A percentile compares a stretch with the other conserved stretches of the same genome.
phyloP scores from a whole-genome alignment of 202 grass and related monocot genomes.

The Carex sylvatica region DNA sequence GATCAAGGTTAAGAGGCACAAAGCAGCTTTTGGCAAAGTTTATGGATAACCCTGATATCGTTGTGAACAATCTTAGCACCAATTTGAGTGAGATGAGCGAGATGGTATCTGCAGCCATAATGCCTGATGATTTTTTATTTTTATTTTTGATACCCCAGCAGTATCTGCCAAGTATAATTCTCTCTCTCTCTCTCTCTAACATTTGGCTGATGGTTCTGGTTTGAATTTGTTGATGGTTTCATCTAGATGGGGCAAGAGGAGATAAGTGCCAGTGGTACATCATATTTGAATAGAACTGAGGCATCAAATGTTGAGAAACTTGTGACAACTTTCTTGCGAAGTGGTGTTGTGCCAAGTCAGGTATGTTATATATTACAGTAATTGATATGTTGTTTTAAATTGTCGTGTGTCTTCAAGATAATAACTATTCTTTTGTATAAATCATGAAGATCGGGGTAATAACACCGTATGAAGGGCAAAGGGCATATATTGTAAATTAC shows the following conservation, averaged over 20 bases:
- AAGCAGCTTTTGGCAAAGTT: background rate
- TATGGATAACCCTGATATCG: background rate
- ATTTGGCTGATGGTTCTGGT: background rate
- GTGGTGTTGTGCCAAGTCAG: constrained; percentile 97
- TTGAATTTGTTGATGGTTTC: constrained; percentile 30
- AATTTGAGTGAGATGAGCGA: background rate
- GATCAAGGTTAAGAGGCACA: background rate
- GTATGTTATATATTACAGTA: constrained; percentile 35
- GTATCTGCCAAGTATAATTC: too few species aligned
- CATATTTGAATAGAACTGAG: constrained; percentile 99
- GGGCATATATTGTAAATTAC: constrained; percentile 98
- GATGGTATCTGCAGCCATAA: background rate
- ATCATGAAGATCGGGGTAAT: constrained; percentile 90
- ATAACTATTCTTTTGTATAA: background rate
- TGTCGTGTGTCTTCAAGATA: background rate
- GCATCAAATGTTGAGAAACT: constrained; percentile 99
- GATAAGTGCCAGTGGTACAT: constrained; percentile 97
- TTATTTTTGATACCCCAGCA: too few species aligned
- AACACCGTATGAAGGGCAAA: constrained; percentile 98
- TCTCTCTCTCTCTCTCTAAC: background rate
- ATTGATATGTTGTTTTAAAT: constrained; percentile 4
- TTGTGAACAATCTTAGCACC: background rate
- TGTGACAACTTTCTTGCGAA: constrained; percentile 95
- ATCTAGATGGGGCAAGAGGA: constrained; percentile 99
- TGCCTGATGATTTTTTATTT: too few species aligned